These are phyloP conservation scores for Amauroascus niger DNA, from an alignment of 2,329 filamentous ascomycete genomes.

Conservation along the genomic window DNA sequence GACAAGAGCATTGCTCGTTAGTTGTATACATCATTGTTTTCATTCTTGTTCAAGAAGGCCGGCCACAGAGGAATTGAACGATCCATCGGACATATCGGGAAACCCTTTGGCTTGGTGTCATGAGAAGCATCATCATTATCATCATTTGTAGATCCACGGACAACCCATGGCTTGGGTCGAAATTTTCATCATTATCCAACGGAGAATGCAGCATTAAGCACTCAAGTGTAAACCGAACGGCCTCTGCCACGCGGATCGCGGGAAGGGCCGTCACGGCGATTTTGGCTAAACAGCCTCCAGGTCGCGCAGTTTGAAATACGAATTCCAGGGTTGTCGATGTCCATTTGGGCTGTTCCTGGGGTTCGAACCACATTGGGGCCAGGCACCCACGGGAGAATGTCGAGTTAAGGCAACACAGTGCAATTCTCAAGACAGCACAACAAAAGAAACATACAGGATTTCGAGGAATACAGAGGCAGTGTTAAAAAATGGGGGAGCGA, in stretches of 20 bases:
- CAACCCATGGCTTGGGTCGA: constrained; percentile 13
- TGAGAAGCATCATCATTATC: constrained; percentile 2
- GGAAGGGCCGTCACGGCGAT: constrained; percentile 22
- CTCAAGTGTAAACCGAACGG: constrained; percentile 26
- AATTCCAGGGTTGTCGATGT: constrained; percentile 21
- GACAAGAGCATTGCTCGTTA: constrained; percentile 4
- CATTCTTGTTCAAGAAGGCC: neutral
- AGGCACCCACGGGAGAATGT: neutral
- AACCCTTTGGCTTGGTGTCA: neutral
- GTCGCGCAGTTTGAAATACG: neutral
- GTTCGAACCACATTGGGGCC: neutral
- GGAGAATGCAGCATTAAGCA: constrained; percentile 33
- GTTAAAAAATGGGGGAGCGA: constrained; percentile 17
- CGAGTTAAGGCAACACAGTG: neutral
- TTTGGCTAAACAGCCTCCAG: constrained; percentile 17
- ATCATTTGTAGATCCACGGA: constrained; percentile 11
- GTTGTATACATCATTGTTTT: no score
- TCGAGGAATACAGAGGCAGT: constrained; percentile 15
- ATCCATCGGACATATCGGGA: neutral
- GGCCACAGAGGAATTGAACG: constrained; percentile 5
- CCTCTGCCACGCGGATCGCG: constrained; percentile 25
- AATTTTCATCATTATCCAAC: constrained; percentile 7
- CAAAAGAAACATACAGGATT: constrained; percentile 11
- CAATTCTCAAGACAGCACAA: neutral
- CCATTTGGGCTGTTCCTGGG: constrained; percentile 10